A percentile compares a stretch with the other conserved stretches of the same genome.
These are phyloP conservation scores for Phytophthora niederhauseri DNA, from an alignment of 352 stramenopile genomes.

Conservation along the genomic window DNA sequence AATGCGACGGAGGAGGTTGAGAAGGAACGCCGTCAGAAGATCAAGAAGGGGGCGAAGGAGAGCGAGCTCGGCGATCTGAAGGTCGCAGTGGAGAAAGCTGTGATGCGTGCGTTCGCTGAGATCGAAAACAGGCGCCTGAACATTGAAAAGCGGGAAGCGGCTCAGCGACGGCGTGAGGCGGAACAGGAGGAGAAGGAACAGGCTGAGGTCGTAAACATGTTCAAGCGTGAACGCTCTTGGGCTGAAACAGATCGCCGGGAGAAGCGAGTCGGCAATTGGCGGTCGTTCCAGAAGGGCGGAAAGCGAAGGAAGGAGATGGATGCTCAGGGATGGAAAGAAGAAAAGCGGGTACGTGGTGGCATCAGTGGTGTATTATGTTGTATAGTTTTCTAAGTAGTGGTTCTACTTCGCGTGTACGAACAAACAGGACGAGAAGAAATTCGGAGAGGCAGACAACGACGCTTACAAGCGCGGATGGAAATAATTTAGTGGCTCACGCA, in stretches of 20 bases:
- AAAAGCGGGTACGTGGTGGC: constrained; percentile 50
- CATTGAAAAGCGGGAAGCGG: constrained; percentile 73
- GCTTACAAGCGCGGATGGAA: constrained; percentile 85
- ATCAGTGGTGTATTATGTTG: not conserved
- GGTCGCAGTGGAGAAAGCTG: constrained; percentile 73
- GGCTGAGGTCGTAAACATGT: constrained; percentile 63
- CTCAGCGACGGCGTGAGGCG: constrained; percentile 69
- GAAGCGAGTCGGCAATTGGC: constrained; percentile 82
- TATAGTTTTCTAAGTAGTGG: constrained; percentile 8
- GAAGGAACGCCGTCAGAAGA: constrained; percentile 71
- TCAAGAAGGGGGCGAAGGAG: constrained; percentile 87
- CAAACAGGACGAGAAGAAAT: constrained; percentile 62
- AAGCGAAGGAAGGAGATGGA: constrained; percentile 73
- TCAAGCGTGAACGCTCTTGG: constrained; percentile 81
- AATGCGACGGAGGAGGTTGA: constrained; percentile 70
- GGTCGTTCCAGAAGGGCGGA: constrained; percentile 75
- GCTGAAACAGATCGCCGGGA: constrained; percentile 79
- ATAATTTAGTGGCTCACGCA: constrained; percentile 50
- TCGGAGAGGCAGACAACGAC: constrained; percentile 68
- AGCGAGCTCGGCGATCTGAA: constrained; percentile 65
- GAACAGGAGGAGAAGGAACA: constrained; percentile 82
- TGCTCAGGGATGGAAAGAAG: constrained; percentile 64
- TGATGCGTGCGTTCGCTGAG: constrained; percentile 85
- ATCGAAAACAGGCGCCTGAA: constrained; percentile 83
- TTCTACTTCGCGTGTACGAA: constrained; percentile 5